Conservation (phyloP, 2,329 filamentous ascomycete species). For the Ceratocystiopsis brevicomis region DNA sequence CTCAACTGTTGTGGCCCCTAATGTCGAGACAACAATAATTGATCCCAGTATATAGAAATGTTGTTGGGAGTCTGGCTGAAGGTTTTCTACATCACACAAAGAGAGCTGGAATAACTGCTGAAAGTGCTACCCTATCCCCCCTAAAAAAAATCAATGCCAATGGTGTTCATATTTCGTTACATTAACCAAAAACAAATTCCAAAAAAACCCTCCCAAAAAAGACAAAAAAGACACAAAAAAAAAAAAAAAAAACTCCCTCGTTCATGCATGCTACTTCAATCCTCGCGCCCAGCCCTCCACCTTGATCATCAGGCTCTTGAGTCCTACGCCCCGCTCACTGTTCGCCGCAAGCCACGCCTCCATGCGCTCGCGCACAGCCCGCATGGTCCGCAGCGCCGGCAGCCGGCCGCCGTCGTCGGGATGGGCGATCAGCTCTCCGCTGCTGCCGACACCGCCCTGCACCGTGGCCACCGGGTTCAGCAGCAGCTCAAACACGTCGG, state of each 20-base stretch:
- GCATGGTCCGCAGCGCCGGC: slow-evolving; percentile 57
- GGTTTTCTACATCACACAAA: too few species aligned
- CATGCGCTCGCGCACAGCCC: slow-evolving; percentile 54
- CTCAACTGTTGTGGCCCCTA: too few species aligned
- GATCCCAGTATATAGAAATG: too few species aligned
- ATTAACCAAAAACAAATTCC: neutral
- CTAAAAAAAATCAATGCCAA: too few species aligned
- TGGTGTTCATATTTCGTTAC: too few species aligned
- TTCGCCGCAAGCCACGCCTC: slow-evolving; percentile 65
- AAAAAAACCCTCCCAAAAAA: too few species aligned
- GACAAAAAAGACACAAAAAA: neutral
- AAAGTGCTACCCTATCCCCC: too few species aligned
- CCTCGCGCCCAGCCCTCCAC: slow-evolving; percentile 31
- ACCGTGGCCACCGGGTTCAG: slow-evolving; percentile 57
- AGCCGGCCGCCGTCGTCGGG: slow-evolving; percentile 41
- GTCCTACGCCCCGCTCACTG: slow-evolving; percentile 58
- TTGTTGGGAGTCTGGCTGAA: too few species aligned
- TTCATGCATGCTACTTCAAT: slow-evolving; percentile 11
- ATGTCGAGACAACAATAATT: too few species aligned
- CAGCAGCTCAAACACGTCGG: slow-evolving; percentile 61
- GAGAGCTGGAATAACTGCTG: too few species aligned
- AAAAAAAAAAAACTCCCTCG: slow-evolving; percentile 1
- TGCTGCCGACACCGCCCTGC: slow-evolving; percentile 14
- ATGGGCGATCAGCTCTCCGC: too few species aligned
- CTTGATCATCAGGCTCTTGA: slow-evolving; percentile 51